phyloP scores from a whole-genome alignment of 176 grass and related monocot species.

The Olyra latifolia region DNA sequence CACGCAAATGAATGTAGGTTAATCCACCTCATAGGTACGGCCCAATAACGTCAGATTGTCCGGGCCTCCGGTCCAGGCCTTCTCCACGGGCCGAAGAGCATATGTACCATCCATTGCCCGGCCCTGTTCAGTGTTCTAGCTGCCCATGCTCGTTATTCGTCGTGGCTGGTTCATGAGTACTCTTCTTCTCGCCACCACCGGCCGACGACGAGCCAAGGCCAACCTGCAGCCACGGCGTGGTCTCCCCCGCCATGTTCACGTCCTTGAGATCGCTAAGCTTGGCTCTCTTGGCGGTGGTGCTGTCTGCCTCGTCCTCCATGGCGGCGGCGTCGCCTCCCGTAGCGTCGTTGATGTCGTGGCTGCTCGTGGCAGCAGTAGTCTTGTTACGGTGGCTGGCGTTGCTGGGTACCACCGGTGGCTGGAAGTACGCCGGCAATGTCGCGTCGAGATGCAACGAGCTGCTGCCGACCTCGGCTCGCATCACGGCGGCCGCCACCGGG shows the following conservation, averaged over 20 bases:
- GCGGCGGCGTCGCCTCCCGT: neutral
- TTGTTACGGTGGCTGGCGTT: slow-evolving; percentile 31
- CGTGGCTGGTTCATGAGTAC: neutral
- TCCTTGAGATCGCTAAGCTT: slow-evolving; percentile 69
- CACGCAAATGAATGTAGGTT: no score
- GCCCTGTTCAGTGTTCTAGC: neutral
- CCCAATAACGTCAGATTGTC: no score
- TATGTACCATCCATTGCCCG: neutral
- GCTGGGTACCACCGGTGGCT: slow-evolving; percentile 5
- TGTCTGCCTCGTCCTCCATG: slow-evolving; percentile 71
- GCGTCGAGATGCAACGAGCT: slow-evolving; percentile 38
- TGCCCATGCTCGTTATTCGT: neutral
- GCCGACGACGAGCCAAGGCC: slow-evolving; percentile 64
- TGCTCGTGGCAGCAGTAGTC: neutral
- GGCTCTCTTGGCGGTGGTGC: slow-evolving; percentile 47
- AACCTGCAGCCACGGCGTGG: slow-evolving; percentile 72
- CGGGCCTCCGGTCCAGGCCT: no score
- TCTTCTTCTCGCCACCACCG: slow-evolving; percentile 26
- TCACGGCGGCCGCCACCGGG: neutral
- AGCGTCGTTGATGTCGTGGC: slow-evolving; percentile 29
- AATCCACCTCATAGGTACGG: no score
- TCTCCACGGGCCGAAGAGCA: neutral
- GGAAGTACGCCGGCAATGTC: slow-evolving; percentile 24
- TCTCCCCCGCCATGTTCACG: slow-evolving; percentile 51
- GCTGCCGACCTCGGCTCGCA: neutral